Evolutionary conservation across 192 early-diverging fungal genomes (phyloP).

Genomic region (Radiomyces spectabilis): DNA sequence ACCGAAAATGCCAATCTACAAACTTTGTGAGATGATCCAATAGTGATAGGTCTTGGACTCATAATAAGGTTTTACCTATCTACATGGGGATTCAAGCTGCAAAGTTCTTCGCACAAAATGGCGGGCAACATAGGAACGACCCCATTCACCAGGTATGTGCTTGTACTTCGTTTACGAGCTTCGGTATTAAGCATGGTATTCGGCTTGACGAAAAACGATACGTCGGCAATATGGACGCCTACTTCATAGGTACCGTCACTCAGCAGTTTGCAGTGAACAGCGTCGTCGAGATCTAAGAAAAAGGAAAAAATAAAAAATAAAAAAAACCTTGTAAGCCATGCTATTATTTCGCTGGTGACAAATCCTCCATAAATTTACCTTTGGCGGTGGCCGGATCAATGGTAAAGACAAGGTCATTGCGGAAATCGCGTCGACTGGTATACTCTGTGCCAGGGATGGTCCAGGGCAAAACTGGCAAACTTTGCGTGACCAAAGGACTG

Average conservation of each 20-base stretch:
- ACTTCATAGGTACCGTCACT: constrained; percentile 67
- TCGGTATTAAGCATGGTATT: constrained; percentile 86
- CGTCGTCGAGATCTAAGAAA: constrained; percentile 67
- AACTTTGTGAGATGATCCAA: background rate
- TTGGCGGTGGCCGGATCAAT: constrained; percentile 88
- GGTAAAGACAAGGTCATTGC: constrained; percentile 69
- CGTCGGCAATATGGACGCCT: constrained; percentile 89
- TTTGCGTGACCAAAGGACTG: constrained; percentile 53
- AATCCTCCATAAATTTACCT: constrained; percentile 23
- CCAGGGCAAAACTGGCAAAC: constrained; percentile 72
- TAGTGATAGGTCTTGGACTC: background rate
- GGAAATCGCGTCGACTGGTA: constrained; percentile 61
- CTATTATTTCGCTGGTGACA: constrained; percentile 31
- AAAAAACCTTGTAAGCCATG: background rate
- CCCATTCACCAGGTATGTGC: constrained; percentile 90
- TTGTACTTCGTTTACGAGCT: constrained; percentile 83
- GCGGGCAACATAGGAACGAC: constrained; percentile 93
- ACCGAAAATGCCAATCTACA: constrained; percentile 79
- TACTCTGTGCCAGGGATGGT: constrained; percentile 65
- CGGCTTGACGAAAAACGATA: constrained; percentile 88
- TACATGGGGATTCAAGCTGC: constrained; percentile 62
- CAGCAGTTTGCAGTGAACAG: constrained; percentile 51
- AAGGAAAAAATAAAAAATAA: background rate
- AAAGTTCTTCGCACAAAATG: constrained; percentile 90
- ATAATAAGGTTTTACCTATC: constrained; percentile 3